Percentiles rank a stretch among this genome's conserved stretches.
Conservation (phyloP, 2,329 filamentous ascomycete genomes). For the Ascomycota sp. region DNA sequence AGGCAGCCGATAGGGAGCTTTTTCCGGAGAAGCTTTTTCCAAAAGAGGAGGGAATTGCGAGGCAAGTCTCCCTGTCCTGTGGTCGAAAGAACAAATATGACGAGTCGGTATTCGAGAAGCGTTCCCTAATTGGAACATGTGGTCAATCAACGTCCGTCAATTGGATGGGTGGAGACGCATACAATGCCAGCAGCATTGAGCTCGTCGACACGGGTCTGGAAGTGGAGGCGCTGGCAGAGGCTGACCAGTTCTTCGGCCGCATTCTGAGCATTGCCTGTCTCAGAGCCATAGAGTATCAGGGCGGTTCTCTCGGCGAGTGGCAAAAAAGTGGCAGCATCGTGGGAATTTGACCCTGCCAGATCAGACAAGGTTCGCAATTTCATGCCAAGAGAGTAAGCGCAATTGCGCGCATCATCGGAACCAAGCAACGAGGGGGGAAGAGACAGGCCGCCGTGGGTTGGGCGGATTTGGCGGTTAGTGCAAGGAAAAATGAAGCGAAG, state of each 20-base stretch:
- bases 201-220: slow-evolving; percentile 54
- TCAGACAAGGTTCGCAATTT: too few relatives aligned
- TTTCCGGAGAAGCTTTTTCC: slow-evolving; percentile 66
- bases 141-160: too few relatives aligned
- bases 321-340: too few relatives aligned
- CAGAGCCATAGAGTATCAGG: slow-evolving; percentile 77
- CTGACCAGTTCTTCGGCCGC: slow-evolving; percentile 68
- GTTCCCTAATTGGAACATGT: too few relatives aligned
- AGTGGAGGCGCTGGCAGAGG: slow-evolving; percentile 56
- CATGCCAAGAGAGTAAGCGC: too few relatives aligned
- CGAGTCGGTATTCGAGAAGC: slow-evolving; percentile 31
- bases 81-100: slow-evolving; percentile 72
- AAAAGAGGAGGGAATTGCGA: slow-evolving; percentile 61
- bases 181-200: slow-evolving; percentile 61
- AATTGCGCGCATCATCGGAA: too few relatives aligned
- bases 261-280: slow-evolving; percentile 88
- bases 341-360: too few relatives aligned
- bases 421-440: too few relatives aligned
- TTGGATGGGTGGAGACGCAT: slow-evolving; percentile 14
- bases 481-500: too few relatives aligned
- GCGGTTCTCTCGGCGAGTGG: slow-evolving; percentile 17
- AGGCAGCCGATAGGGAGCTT: slow-evolving; percentile 55
- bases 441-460: too few relatives aligned
- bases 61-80: slow-evolving; percentile 91
- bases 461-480: too few relatives aligned